These are phyloP conservation scores for Buxus sempervirens DNA, from an alignment of 164 flowering plant genomes.

Conservation along the genomic window DNA sequence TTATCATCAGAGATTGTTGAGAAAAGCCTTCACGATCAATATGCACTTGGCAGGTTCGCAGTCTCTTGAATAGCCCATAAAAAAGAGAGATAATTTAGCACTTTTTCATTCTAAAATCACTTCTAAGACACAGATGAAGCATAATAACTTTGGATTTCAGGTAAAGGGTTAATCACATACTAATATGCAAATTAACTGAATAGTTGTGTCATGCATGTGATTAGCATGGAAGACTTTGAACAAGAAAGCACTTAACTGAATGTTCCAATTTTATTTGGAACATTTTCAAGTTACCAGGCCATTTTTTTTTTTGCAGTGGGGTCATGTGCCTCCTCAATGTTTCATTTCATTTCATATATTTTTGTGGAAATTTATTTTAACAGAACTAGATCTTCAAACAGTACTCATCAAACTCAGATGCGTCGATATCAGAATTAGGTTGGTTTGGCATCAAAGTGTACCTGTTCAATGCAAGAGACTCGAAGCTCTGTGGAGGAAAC, in stretches of 20 bases:
- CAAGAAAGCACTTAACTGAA: neutral
- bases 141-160: too few species aligned
- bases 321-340: neutral
- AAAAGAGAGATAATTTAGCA: neutral
- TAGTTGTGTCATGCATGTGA: too few species aligned
- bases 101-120: too few species aligned
- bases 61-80: constrained; percentile 41
- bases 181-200: too few species aligned
- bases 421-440: neutral
- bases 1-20: constrained; percentile 70
- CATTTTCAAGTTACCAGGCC: neutral
- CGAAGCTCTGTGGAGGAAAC: constrained; percentile 64
- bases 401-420: neutral
- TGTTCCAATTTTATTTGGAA: neutral
- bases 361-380: too few species aligned
- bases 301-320: neutral
- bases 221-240: too few species aligned
- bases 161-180: too few species aligned
- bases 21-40: constrained; percentile 67
- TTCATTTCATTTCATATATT: neutral
- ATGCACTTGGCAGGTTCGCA: constrained; percentile 68
- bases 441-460: constrained; percentile 11
- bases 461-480: constrained; percentile 88
- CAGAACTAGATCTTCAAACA: too few species aligned
- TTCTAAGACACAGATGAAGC: too few species aligned